Conservation (phyloP, 768 basidiomycete species). For the Auriscalpium microsporum region DNA sequence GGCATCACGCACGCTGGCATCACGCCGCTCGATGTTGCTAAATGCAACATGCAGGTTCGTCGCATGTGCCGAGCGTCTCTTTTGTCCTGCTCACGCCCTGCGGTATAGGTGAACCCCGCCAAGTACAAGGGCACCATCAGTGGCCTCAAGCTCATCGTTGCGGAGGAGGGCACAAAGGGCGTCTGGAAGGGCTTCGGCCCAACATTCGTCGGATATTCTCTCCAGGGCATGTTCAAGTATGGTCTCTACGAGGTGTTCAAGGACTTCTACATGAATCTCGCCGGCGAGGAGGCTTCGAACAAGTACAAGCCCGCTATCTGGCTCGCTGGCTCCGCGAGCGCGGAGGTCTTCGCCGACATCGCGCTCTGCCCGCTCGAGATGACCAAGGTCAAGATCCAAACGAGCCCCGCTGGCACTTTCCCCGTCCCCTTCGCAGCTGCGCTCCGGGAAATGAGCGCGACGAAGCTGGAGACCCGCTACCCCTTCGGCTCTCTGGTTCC, state of each 20-base stretch:
- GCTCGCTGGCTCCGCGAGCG: conserved; percentile 89
- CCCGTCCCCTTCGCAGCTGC: conserved; percentile 68
- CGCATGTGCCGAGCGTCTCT: not conserved
- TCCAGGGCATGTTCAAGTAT: conserved; percentile 98
- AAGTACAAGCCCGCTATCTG: conserved; percentile 89
- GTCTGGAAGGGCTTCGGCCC: conserved; percentile 95
- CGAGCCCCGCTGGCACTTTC: conserved; percentile 67
- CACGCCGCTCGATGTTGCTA: conserved; percentile 81
- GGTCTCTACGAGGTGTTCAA: conserved; percentile 98
- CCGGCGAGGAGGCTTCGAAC: conserved; percentile 71
- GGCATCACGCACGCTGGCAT: conserved; percentile 84
- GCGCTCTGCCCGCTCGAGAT: conserved; percentile 94
- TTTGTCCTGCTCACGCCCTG: not conserved
- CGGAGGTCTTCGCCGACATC: conserved; percentile 93
- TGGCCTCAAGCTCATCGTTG: conserved; percentile 55
- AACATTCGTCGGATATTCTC: conserved; percentile 86
- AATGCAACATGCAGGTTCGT: conserved; percentile 86
- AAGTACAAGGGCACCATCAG: conserved; percentile 66
- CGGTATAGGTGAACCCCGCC: conserved; percentile 55
- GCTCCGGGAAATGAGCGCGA: conserved; percentile 57
- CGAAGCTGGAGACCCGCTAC: conserved; percentile 65
- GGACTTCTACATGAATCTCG: conserved; percentile 82
- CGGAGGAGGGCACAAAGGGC: conserved; percentile 76
- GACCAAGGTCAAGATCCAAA: conserved; percentile 90
- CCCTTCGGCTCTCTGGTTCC: conserved; percentile 82